Base-by-base conservation (phyloP, 305 asterid genomes). In the Fraxinus platypoda region DNA sequence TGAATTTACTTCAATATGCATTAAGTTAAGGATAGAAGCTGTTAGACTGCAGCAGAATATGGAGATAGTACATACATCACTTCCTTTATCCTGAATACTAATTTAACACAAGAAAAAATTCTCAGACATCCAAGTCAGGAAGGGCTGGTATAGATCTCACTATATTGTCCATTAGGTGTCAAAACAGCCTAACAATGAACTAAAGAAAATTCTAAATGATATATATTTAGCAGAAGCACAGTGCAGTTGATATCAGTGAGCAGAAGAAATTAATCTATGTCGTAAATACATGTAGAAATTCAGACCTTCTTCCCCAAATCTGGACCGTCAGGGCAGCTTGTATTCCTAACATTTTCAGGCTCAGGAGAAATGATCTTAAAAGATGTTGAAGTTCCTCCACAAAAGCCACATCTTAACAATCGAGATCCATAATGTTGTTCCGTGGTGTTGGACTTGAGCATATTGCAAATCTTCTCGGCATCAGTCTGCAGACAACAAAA, bases 301-400 rank as follows among this genome's bases (percentile, higher is more conserved):
- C 17, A 66, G 75, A 91, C 97, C 96, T 88, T 85, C 82, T 90
- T 86, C 74, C 89, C 89, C 87, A 87, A 57, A 78, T 90, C 95
- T 37, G 94, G 75, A 82, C 85, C 94, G 59, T 85, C 90, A 80
- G 78, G 85, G 87, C 81, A 81, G 83, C 78, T 87, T 81, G 88
- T 85, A 33, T 72, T 86, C 77, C 54, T 80, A 66, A 83, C 80
- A 82, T 30, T 76, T 77, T 86, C 85, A 26, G 81, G 82, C 75
- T 86, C 95, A 23, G 81, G 43, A 1, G 94, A 54, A 79, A 96
- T 93, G 74, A 90, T 78, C 83, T 91, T 90, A 78, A 92, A 93
- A 75, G 98, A 89, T 62, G 92, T 41, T 49, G 96, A 21, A 38
- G 91, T 87, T 86, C 96, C 95, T 74, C 99, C 98, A 84, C 98